Evolutionary conservation across 2,329 filamentous ascomycete species (phyloP).

Genomic region (Xylaria hypoxylon): DNA sequence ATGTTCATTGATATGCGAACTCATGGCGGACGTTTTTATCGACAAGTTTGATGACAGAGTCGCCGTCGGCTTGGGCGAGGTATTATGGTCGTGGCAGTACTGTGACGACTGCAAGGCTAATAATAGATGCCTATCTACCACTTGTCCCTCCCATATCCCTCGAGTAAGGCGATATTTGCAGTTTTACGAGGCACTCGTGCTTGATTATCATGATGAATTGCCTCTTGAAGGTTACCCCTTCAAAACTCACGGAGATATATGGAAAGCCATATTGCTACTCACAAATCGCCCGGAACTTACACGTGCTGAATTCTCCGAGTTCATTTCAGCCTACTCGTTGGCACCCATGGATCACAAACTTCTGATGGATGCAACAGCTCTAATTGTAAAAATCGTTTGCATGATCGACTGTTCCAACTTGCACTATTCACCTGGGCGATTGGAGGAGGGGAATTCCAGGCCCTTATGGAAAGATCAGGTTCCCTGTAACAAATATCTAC

Average conservation of each 20-base stretch:
- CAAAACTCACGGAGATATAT: slow-evolving; percentile 32
- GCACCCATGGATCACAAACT: not conserved
- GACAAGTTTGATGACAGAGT: slow-evolving; percentile 23
- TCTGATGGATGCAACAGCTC: slow-evolving; percentile 23
- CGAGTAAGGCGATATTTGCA: slow-evolving; percentile 27
- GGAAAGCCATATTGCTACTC: slow-evolving; percentile 21
- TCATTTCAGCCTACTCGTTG: slow-evolving; percentile 9
- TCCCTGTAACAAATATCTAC: slow-evolving; percentile 36
- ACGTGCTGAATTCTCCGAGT: slow-evolving; percentile 14
- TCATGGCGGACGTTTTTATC: slow-evolving; percentile 23
- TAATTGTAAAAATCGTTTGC: slow-evolving; percentile 34
- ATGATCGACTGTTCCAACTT: slow-evolving; percentile 36
- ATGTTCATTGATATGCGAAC: not conserved
- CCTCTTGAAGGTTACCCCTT: slow-evolving; percentile 1
- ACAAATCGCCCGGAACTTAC: slow-evolving; percentile 21
- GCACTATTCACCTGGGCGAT: slow-evolving; percentile 31
- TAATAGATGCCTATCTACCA: slow-evolving; percentile 1
- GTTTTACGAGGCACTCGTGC: slow-evolving; percentile 23
- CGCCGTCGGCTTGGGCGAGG: slow-evolving; percentile 2
- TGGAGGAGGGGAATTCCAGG: slow-evolving; percentile 32
- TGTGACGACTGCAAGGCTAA: slow-evolving; percentile 19
- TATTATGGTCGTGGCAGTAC: slow-evolving; percentile 29
- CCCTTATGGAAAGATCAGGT: slow-evolving; percentile 28
- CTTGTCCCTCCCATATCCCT: slow-evolving; percentile 10
- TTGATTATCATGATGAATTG: slow-evolving; percentile 29